Conservation (phyloP, 2,329 filamentous ascomycete species). For the Aspergillus ustus region DNA sequence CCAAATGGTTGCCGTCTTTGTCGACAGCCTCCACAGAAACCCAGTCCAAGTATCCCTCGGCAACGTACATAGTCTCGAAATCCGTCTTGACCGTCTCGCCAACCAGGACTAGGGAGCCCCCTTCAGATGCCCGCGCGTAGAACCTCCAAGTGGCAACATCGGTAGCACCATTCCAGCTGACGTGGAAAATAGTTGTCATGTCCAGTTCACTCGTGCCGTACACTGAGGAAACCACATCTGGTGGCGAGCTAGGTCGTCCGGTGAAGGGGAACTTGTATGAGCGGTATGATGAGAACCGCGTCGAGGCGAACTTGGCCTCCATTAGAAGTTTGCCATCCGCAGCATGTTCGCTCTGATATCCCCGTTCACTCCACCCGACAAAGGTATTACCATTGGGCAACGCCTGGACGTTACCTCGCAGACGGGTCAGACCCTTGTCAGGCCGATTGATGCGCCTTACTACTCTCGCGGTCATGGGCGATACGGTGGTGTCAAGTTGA, state of each 20-base stretch:
- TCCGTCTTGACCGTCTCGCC: conserved; percentile 36
- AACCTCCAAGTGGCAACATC: conserved; percentile 49
- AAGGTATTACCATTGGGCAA: conserved; percentile 45
- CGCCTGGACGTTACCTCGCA: conserved; percentile 42
- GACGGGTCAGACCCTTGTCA: conserved; percentile 38
- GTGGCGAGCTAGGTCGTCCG: conserved; percentile 38
- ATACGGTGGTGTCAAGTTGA: conserved; percentile 33
- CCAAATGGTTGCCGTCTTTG: conserved; percentile 29
- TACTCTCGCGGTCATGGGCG: conserved; percentile 35
- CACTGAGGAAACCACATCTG: conserved; percentile 38
- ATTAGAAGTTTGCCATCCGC: conserved; percentile 41
- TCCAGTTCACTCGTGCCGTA: conserved; percentile 32
- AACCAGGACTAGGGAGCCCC: conserved; percentile 30
- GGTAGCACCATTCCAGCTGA: conserved; percentile 56
- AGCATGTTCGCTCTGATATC: conserved; percentile 43
- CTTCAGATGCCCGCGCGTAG: conserved; percentile 30
- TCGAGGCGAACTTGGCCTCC: conserved; percentile 41
- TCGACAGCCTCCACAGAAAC: conserved; percentile 37
- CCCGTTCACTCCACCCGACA: conserved; percentile 42
- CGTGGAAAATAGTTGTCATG: conserved; percentile 34
- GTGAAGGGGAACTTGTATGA: conserved; percentile 45
- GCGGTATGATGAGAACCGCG: conserved; percentile 45
- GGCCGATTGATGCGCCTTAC: conserved; percentile 39
- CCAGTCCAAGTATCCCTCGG: conserved; percentile 37
- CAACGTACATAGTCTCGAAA: conserved; percentile 44